Conservation (phyloP, 306 rosid genomes). For the Cucurbita ficifolia region DNA sequence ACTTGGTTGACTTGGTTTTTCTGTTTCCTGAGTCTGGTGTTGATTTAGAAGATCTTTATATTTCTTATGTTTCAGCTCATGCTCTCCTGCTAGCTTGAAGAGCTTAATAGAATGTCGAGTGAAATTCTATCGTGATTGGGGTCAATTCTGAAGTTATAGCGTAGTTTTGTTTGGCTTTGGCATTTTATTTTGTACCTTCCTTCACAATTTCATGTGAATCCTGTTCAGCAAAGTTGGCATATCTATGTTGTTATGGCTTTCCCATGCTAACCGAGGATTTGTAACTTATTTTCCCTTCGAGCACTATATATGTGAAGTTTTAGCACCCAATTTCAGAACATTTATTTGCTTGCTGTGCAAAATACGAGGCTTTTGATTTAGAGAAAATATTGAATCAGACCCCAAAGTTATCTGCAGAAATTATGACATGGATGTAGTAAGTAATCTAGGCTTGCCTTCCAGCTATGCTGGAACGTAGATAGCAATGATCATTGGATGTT, state of each 20-base stretch:
- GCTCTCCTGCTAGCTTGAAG: not conserved
- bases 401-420: not conserved
- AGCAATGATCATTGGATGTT: not conserved
- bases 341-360: not conserved
- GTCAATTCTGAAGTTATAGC: not conserved
- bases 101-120: no score
- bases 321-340: not conserved
- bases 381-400: not conserved
- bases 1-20: not conserved
- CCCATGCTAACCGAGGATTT: not conserved
- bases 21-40: not conserved
- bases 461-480: not conserved
- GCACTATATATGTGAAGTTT: not conserved
- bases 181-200: not conserved
- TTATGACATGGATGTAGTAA: not conserved
- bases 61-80: not conserved
- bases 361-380: not conserved
- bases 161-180: not conserved
- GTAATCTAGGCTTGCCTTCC: not conserved
- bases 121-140: not conserved
- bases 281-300: not conserved
- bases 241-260: not conserved
- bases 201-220: not conserved
- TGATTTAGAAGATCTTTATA: not conserved
- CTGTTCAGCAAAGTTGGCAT: not conserved